Evolutionary conservation across 2,329 filamentous ascomycete species (phyloP).

Genomic region (Colletotrichum aenigma): DNA sequence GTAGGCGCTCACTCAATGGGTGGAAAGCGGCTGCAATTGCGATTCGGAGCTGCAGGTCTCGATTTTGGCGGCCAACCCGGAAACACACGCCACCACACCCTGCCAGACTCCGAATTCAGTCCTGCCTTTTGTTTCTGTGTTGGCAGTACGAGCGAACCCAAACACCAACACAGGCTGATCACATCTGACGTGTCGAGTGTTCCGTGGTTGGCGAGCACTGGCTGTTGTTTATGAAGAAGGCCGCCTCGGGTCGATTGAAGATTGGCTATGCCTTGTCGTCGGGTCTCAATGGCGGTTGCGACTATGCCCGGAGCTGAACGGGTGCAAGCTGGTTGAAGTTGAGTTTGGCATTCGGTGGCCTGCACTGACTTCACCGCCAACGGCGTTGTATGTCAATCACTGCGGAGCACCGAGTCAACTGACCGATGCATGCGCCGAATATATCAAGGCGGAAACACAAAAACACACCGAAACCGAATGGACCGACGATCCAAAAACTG

Average conservation of each 20-base stretch:
- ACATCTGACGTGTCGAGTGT: constrained; percentile 15
- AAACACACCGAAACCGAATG: not conserved
- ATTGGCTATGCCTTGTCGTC: not conserved
- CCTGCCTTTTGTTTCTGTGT: not conserved
- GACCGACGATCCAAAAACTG: not conserved
- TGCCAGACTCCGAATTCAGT: not conserved
- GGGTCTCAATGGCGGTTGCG: not conserved
- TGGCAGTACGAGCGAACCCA: constrained; percentile 8
- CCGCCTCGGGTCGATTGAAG: not conserved
- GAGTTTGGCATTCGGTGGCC: not conserved
- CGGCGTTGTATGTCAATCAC: not conserved
- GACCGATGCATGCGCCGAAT: not conserved
- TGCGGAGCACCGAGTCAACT: not conserved
- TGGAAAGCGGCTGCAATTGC: constrained; percentile 15
- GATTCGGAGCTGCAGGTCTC: constrained; percentile 22
- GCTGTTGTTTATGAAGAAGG: not conserved
- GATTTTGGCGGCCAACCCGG: constrained; percentile 12
- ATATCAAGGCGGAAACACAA: not conserved
- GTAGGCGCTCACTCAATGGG: constrained; percentile 2
- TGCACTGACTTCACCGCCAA: not conserved
- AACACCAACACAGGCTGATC: not conserved
- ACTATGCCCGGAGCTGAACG: not conserved
- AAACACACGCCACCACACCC: constrained; percentile 16
- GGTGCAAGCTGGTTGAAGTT: not conserved
- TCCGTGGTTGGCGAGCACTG: not conserved